These are phyloP conservation scores for Ceratocystis colombiana DNA, from an alignment of 2,329 filamentous ascomycete species.

Conservation along the genomic window DNA sequence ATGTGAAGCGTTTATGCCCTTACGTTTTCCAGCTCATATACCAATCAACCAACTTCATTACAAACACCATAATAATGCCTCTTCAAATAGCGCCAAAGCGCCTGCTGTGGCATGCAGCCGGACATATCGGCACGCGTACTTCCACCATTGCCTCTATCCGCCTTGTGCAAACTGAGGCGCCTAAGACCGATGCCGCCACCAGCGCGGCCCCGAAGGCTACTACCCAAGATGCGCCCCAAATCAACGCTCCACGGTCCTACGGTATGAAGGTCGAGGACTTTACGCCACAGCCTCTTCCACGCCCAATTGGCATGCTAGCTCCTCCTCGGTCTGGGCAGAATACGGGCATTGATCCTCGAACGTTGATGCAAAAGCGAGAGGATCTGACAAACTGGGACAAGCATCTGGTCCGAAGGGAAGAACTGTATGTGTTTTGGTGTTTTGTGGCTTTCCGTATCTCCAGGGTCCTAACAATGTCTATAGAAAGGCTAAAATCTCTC, in stretches of 20 bases:
- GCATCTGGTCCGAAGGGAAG: conserved; percentile 63
- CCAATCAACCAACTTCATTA: background rate
- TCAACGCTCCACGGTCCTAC: conserved; percentile 50
- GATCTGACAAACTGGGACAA: conserved; percentile 81
- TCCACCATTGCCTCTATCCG: conserved; percentile 43
- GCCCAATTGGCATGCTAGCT: conserved; percentile 70
- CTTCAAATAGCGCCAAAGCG: background rate
- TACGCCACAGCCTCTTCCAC: conserved; percentile 48
- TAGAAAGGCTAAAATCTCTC: conserved; percentile 64
- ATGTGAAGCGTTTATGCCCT: background rate
- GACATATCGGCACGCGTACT: conserved; percentile 32
- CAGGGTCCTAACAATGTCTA: conserved; percentile 3
- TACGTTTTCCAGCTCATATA: background rate
- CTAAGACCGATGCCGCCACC: conserved; percentile 22
- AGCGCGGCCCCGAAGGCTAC: conserved; percentile 23
- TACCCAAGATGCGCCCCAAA: conserved; percentile 34
- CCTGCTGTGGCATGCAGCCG: background rate
- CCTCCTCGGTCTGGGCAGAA: conserved; percentile 74
- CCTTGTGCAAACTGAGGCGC: conserved; percentile 39
- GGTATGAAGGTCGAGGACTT: conserved; percentile 47
- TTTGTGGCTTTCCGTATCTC: background rate
- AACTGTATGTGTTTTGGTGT: conserved; percentile 48
- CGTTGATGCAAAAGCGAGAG: conserved; percentile 56
- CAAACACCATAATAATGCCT: conserved; percentile 2
- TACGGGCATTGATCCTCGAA: conserved; percentile 60